Evolutionary conservation across 2,329 filamentous ascomycete genomes (phyloP).

Genomic region (Pseudopyricularia cyperi): DNA sequence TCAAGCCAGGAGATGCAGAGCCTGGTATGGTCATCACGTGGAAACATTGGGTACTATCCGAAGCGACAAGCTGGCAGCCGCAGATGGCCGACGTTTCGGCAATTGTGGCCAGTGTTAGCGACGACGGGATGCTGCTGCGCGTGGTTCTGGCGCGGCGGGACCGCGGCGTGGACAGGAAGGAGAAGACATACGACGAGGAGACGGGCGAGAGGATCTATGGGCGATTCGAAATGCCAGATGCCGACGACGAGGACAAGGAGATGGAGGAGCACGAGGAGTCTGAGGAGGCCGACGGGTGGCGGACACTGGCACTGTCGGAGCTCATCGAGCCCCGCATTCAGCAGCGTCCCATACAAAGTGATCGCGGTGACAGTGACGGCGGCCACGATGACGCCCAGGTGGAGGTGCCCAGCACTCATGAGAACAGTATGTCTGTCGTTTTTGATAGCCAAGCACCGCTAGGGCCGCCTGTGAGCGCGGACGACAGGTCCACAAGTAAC

Average conservation of each 20-base stretch:
- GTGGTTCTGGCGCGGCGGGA: slow-evolving; percentile 60
- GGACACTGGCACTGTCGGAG: slow-evolving; percentile 46
- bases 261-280: slow-evolving; percentile 37
- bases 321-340: slow-evolving; percentile 58
- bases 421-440: slow-evolving; percentile 5
- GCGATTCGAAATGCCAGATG: slow-evolving; percentile 62
- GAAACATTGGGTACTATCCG: slow-evolving; percentile 49
- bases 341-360: slow-evolving; percentile 19
- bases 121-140: slow-evolving; percentile 36
- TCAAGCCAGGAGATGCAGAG: slow-evolving; percentile 34
- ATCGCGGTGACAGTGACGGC: neutral
- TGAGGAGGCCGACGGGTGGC: slow-evolving; percentile 41
- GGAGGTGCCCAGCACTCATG: slow-evolving; percentile 2
- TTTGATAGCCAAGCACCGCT: slow-evolving; percentile 20
- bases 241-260: slow-evolving; percentile 35
- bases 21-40: slow-evolving; percentile 56
- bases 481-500: slow-evolving; percentile 4
- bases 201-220: slow-evolving; percentile 63
- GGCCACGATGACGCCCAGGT: slow-evolving; percentile 2
- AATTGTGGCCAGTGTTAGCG: slow-evolving; percentile 42
- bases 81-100: slow-evolving; percentile 52
- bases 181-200: slow-evolving; percentile 48
- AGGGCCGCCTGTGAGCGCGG: neutral
- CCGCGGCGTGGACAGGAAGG: slow-evolving; percentile 37
- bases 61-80: slow-evolving; percentile 53